Evolutionary conservation across 345 rosid species (phyloP).

Genomic region (Lepidium didymum): DNA sequence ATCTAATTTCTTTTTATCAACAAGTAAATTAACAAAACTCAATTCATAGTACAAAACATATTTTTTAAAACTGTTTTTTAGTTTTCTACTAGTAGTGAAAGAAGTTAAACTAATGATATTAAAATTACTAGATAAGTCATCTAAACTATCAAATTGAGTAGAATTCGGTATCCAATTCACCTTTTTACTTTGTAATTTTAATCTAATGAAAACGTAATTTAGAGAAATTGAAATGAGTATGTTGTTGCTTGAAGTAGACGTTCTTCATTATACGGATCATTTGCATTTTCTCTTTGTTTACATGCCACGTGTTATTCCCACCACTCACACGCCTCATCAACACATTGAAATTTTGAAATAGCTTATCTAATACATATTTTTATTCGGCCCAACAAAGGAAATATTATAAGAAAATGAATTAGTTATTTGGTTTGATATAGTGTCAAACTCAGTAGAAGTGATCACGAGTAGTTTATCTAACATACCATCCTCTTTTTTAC

Average conservation of each 20-base stretch:
- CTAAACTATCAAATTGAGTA: too few relatives aligned
- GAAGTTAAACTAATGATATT: too few relatives aligned
- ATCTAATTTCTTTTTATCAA: too few relatives aligned
- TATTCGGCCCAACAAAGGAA: neutral
- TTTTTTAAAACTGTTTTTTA: too few relatives aligned
- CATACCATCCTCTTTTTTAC: too few relatives aligned
- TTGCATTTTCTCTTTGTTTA: neutral
- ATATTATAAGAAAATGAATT: neutral
- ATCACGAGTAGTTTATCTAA: too few relatives aligned
- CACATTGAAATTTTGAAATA: neutral
- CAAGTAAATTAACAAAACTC: too few relatives aligned
- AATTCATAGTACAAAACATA: too few relatives aligned
- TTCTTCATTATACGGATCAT: neutral
- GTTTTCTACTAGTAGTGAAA: too few relatives aligned
- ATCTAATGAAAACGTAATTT: neutral
- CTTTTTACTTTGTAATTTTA: neutral
- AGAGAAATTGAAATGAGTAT: neutral
- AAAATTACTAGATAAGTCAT: too few relatives aligned
- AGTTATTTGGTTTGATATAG: neutral
- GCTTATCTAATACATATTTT: neutral
- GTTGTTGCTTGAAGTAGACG: constrained; percentile 24
- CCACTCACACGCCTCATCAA: constrained; percentile 4
- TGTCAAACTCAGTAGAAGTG: neutral
- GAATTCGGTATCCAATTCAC: too few relatives aligned
- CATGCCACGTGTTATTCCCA: constrained; percentile 5